Evolutionary conservation across 495 filamentous ascomycete species (phyloP).

Genomic region (Penicillium arizonense): DNA sequence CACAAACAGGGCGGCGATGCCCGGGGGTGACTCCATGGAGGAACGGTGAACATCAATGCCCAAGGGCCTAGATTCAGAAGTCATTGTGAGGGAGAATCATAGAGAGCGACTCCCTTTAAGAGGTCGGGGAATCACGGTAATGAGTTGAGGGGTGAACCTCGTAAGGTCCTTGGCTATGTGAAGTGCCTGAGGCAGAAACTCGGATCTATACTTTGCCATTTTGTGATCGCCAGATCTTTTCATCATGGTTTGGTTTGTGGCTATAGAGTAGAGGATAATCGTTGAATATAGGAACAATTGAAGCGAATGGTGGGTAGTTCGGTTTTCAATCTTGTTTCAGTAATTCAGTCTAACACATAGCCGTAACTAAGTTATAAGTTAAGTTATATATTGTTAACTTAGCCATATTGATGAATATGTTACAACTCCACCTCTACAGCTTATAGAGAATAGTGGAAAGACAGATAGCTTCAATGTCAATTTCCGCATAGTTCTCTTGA

Average conservation of each 20-base stretch:
- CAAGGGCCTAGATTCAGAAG: constrained; percentile 29
- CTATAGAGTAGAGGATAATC: too few relatives aligned
- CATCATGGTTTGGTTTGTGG: background rate
- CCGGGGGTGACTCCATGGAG: constrained; percentile 52
- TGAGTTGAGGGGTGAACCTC: constrained; percentile 7
- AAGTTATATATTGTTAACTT: too few relatives aligned
- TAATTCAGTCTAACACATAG: too few relatives aligned
- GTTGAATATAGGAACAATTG: too few relatives aligned
- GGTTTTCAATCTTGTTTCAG: too few relatives aligned
- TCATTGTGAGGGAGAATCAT: constrained; percentile 23
- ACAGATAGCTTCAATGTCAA: too few relatives aligned
- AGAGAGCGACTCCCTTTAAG: constrained; percentile 14
- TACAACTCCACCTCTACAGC: too few relatives aligned
- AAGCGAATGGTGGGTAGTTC: too few relatives aligned
- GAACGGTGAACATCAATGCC: constrained; percentile 37
- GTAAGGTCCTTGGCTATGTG: constrained; percentile 7
- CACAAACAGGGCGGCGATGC: constrained; percentile 79
- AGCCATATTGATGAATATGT: too few relatives aligned
- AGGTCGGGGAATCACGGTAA: constrained; percentile 25
- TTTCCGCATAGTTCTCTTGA: too few relatives aligned
- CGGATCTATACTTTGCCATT: background rate
- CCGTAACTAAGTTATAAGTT: too few relatives aligned
- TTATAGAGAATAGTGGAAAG: too few relatives aligned
- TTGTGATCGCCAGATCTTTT: background rate
- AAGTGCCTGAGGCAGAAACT: constrained; percentile 8